Percentiles rank a stretch among this genome's conserved stretches.
These are phyloP conservation scores for Diutina rugosa DNA, from an alignment of 1,139 yeast species.

Conservation along the genomic window DNA sequence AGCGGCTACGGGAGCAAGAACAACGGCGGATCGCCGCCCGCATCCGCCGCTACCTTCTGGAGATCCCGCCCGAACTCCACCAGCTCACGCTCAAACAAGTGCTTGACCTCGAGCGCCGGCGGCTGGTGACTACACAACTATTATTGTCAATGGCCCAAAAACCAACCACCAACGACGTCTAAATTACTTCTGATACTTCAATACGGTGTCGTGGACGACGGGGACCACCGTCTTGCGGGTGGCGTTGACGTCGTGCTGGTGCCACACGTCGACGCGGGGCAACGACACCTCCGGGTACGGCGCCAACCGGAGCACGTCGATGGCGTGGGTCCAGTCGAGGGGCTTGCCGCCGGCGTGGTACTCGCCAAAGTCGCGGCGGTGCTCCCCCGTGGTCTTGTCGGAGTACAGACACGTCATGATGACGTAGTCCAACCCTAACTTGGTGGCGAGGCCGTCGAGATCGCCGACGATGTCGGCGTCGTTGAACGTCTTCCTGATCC, in stretches of 20 bases:
- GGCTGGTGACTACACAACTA: neutral
- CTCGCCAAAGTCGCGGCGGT: conserved; percentile 46
- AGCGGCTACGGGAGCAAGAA: neutral
- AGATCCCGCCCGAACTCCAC: neutral
- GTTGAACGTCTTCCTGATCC: conserved; percentile 28
- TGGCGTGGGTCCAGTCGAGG: conserved; percentile 11
- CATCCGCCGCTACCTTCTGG: neutral
- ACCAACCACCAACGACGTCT: neutral
- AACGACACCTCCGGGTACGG: neutral
- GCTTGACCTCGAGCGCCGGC: neutral
- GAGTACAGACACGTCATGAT: conserved; percentile 16
- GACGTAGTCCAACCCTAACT: conserved; percentile 35
- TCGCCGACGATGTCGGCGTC: conserved; percentile 24
- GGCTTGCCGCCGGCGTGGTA: conserved; percentile 15
- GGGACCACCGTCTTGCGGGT: conserved; percentile 89
- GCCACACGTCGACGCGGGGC: conserved; percentile 16
- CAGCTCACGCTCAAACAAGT: neutral
- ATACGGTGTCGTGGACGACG: conserved; percentile 20
- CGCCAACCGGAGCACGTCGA: conserved; percentile 6
- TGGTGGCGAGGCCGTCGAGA: conserved; percentile 20
- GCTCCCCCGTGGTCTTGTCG: conserved; percentile 16
- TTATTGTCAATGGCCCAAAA: neutral
- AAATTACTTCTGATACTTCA: neutral
- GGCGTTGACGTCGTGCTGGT: conserved; percentile 46
- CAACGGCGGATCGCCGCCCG: neutral